Conservation (phyloP, 345 rosid species). For the Chamaenerion angustifolium region DNA sequence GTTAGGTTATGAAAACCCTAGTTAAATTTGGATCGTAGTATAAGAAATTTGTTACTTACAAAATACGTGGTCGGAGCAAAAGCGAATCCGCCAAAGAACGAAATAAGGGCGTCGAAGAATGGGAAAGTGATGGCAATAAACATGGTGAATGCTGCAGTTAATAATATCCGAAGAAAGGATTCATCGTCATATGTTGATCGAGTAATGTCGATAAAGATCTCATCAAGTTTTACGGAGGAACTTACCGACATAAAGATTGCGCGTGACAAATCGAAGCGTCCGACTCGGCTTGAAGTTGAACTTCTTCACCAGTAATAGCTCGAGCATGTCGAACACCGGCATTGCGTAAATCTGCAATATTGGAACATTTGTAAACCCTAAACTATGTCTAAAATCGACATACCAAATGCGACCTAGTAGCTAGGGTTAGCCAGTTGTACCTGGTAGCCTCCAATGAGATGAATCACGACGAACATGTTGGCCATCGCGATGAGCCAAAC, state of each 20-base stretch:
- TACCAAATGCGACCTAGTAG: too few relatives aligned
- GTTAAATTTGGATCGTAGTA: too few relatives aligned
- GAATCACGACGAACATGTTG: constrained; percentile 62
- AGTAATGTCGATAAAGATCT: too few relatives aligned
- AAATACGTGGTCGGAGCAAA: constrained; percentile 75
- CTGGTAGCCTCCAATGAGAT: constrained; percentile 77
- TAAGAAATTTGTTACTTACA: too few relatives aligned
- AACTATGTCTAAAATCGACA: too few relatives aligned
- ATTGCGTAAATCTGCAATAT: constrained; percentile 24
- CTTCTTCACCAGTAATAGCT: constrained; percentile 18
- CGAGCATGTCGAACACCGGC: constrained; percentile 30
- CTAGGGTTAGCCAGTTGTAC: constrained; percentile 6
- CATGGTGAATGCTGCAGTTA: constrained; percentile 60
- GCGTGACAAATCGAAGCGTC: constrained; percentile 13
- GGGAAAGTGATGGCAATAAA: constrained; percentile 58
- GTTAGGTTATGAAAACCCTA: too few relatives aligned
- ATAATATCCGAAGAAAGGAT: too few relatives aligned
- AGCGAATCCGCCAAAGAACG: constrained; percentile 69
- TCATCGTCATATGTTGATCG: too few relatives aligned
- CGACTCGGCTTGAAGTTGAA: constrained; percentile 14
- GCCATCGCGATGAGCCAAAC: constrained; percentile 57
- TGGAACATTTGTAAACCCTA: background rate
- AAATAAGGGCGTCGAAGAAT: constrained; percentile 54
- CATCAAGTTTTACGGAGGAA: background rate
- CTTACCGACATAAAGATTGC: constrained; percentile 24